Conservation (phyloP, 2,329 filamentous ascomycete genomes). For the Chaetomiaceae sp. region DNA sequence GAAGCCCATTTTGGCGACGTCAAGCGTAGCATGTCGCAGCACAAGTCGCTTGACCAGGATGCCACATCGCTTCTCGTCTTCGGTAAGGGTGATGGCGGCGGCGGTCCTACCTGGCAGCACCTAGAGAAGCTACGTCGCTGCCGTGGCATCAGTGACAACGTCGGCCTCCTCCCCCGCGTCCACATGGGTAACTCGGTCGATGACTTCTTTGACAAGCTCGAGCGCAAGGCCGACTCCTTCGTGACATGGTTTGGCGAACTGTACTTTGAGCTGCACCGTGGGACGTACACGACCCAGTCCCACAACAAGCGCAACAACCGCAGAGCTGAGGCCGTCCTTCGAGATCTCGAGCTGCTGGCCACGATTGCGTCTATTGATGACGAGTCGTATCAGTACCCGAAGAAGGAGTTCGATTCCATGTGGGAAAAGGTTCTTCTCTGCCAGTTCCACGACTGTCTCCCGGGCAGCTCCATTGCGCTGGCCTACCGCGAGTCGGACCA, state of each 20-base stretch:
- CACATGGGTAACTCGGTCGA: conserved; percentile 89
- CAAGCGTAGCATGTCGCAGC: conserved; percentile 79
- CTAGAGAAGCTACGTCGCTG: conserved; percentile 91
- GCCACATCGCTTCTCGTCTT: conserved; percentile 87
- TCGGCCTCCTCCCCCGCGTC: conserved; percentile 77
- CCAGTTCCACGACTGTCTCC: conserved; percentile 96
- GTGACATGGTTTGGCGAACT: conserved; percentile 98
- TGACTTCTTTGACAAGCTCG: conserved; percentile 83
- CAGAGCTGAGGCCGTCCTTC: conserved; percentile 75
- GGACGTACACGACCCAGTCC: conserved; percentile 94
- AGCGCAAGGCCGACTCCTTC: conserved; percentile 72
- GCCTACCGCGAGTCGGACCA: conserved; percentile 94
- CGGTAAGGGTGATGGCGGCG: conserved; percentile 93
- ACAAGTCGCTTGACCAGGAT: conserved; percentile 95
- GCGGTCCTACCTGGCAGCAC: conserved; percentile 89
- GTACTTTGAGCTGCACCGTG: conserved; percentile 95
- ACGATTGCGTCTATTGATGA: conserved; percentile 76
- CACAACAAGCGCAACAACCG: conserved; percentile 97
- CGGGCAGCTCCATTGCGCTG: conserved; percentile 94
- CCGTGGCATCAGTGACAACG: conserved; percentile 83
- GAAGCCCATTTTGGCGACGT: conserved; percentile 94
- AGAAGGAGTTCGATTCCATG: conserved; percentile 88
- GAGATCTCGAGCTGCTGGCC: conserved; percentile 82
- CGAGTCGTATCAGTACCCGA: conserved; percentile 79
- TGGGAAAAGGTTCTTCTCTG: conserved; percentile 91